A percentile compares a stretch with the other conserved stretches of the same genome.
Conservation (phyloP, 208 protist species). For the Polymyxa betae region DNA sequence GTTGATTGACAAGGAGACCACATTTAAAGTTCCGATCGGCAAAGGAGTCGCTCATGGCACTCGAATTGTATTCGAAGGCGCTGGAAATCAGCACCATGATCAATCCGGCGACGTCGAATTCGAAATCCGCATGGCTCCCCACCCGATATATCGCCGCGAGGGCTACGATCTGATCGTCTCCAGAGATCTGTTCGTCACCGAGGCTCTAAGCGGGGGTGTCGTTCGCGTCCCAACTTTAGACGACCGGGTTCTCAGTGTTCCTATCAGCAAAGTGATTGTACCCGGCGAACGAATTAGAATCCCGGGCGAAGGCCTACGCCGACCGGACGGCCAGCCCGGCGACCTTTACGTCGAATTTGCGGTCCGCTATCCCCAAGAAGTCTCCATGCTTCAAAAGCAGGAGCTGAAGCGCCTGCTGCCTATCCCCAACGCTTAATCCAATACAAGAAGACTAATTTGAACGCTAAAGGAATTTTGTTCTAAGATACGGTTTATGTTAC, state of each 20-base stretch:
- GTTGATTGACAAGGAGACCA: background rate
- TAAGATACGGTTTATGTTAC: too few species aligned
- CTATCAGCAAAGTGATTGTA: slow-evolving; percentile 3
- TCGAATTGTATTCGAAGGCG: background rate
- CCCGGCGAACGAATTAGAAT: background rate
- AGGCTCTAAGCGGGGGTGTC: background rate
- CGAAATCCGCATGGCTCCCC: slow-evolving; percentile 12
- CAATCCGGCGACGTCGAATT: slow-evolving; percentile 17
- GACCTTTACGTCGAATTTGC: slow-evolving; percentile 26
- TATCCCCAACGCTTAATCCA: background rate
- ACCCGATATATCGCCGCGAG: background rate
- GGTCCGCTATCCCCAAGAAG: background rate
- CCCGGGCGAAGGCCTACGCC: background rate
- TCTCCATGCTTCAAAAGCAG: background rate
- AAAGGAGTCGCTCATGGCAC: background rate
- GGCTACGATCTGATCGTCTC: background rate
- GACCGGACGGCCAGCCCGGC: background rate
- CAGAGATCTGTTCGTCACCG: background rate
- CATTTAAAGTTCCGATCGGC: slow-evolving; percentile 3
- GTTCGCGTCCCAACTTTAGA: slow-evolving; percentile 19
- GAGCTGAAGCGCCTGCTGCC: background rate
- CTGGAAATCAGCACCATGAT: background rate
- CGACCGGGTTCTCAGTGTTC: background rate
- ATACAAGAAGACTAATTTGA: background rate
- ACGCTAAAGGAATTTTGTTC: too few species aligned